Base-by-base conservation (phyloP, 2,329 filamentous ascomycete genomes). In the Alternaria gansuensis region DNA sequence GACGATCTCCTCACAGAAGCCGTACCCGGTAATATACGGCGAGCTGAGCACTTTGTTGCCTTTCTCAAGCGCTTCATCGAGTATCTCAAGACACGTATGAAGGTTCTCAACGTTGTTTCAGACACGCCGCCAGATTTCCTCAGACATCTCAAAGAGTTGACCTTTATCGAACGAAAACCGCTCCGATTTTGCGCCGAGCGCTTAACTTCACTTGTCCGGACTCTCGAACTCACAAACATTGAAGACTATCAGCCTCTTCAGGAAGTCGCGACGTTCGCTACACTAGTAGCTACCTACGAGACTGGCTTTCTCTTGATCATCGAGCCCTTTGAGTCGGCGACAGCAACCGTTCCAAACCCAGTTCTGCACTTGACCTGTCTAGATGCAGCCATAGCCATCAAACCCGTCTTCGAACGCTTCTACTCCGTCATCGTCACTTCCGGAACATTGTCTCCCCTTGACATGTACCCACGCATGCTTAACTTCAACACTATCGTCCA, bases 381-480 rank as follows among this genome's bases (percentile, higher is more conserved):
- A 23, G 95, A 99, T 77, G 95, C 95, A 4, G 95, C 96, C 0
- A 99, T 99, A 66, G 95, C 96, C 40, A 99, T 99, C 73, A 96
- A 95, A 63, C 95, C 95, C 0, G 94, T 99, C 5, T 97, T 99
- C 73, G 94, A 99, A 59, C 89, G 95, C 51, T 99, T 99, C 77
- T 93, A 92, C 77, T 98, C 95, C 1, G 95, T 99, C 65, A 96
- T 99, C 73, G 98, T 99, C 75, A 99, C 95, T 0, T 98, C 95
- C 0, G 95, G 95, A 63, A 99, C 95, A 2, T 92, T 99, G 61
- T 98, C 95, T 1, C 95, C 95, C 0, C 81, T 99, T 3, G 96
- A 99, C 75, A 99, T 99, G 90, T 99, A 99, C 72, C 96, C 95
- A 0, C 97, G 97, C 74, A 99, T 99, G 93, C 88, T 99, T 26